These are phyloP conservation scores for Irpex sp. DNA, from an alignment of 1,284 basidiomycete genomes.

Conservation along the genomic window DNA sequence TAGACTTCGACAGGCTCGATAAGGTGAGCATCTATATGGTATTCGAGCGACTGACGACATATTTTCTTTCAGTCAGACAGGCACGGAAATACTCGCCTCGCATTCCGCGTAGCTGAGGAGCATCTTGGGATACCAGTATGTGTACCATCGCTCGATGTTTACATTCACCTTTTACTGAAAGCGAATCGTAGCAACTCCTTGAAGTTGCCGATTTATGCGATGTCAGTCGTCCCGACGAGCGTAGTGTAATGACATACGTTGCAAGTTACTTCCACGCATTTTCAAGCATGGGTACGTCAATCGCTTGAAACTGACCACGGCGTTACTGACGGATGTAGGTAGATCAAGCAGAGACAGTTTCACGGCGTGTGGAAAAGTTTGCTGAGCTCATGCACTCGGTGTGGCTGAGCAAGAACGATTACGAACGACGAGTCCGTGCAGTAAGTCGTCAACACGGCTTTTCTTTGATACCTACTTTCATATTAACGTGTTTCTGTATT, in stretches of 20 bases:
- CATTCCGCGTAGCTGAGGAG: constrained; percentile 84
- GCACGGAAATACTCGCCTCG: constrained; percentile 79
- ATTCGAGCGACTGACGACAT: background rate
- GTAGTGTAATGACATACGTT: constrained; percentile 94
- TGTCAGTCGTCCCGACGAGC: constrained; percentile 84
- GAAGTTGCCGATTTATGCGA: constrained; percentile 98
- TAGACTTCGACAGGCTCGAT: constrained; percentile 84
- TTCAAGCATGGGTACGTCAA: constrained; percentile 82
- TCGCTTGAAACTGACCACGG: background rate
- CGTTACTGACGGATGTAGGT: background rate
- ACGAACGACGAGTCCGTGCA: constrained; percentile 81
- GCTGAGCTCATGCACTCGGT: constrained; percentile 92
- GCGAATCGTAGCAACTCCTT: constrained; percentile 70
- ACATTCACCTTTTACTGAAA: background rate
- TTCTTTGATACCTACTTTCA: background rate
- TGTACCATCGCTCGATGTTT: constrained; percentile 12
- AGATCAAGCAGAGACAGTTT: constrained; percentile 96
- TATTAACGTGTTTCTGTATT: constrained; percentile 6
- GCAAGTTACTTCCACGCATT: constrained; percentile 99
- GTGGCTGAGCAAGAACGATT: constrained; percentile 87
- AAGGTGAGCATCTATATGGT: constrained; percentile 44
- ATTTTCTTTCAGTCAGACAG: constrained; percentile 52
- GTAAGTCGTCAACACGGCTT: constrained; percentile 35
- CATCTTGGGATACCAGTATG: constrained; percentile 86
- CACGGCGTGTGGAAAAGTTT: constrained; percentile 92